Base-by-base conservation (phyloP, 1,139 yeast species). In the Diutina sp. region DNA sequence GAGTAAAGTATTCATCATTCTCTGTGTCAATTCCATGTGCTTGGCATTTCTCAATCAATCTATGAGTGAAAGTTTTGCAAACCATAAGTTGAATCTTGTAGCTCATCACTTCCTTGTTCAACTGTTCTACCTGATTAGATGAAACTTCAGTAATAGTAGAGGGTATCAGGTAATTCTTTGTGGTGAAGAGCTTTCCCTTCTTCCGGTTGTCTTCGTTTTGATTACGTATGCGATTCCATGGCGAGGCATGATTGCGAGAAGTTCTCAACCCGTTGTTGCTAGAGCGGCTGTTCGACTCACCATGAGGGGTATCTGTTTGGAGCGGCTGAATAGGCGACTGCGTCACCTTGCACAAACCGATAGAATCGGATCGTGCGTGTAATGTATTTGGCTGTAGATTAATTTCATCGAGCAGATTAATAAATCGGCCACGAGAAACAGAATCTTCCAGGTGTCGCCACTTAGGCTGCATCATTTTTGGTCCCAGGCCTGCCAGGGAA, bases 81-180 rank as follows among this genome's bases (percentile, higher is more conserved):
- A 76, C 67, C 61, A 71, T 68, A 46, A 77, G 69, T 61, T 77
- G 79, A 38, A 77, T 73, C 56, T 72, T 69, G 61, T 74, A 76
- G 21, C 76, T 71, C 0, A 77, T 70, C 48, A 77, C 66, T 60
- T 76, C 74, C 57, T 72, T 73, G 55, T 70, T 72, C 21, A 74
- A 64, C 3, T 72, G 73, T 50, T 71, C 72, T 52, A 11, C 53
- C 44, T 30, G 53, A 6, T 44, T 29, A 1, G 51, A 7, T 16
- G 32, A 38, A 7, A 32, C 44, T 38, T 50, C 53, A 14, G 44
- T 50, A 44, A 50, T 50, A 14, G 53, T 50, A 2, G 32, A 38
- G n/a, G 53, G 53, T 38, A 50, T 50, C 44, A 18, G 45, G 25
- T 50, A 50, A 6, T 28, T n/a, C 29, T 50, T 30, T 32, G 28